These are phyloP conservation scores for Apiospora kogelbergensis DNA, from an alignment of 2,329 filamentous ascomycete species.

Conservation along the genomic window DNA sequence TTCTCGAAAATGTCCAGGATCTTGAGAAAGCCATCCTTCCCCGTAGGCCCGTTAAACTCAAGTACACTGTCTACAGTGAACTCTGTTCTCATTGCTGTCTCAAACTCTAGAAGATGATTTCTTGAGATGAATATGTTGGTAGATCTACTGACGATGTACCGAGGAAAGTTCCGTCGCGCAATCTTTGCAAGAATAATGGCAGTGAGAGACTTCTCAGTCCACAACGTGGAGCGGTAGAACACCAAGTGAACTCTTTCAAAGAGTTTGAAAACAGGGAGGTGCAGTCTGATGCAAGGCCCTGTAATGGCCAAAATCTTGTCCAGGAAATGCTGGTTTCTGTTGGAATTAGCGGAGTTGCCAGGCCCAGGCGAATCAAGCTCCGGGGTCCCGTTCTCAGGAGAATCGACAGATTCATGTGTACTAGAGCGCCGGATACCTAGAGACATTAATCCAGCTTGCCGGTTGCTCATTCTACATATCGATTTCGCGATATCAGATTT, in stretches of 20 bases:
- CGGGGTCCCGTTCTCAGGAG: conserved; percentile 42
- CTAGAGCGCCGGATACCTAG: conserved; percentile 65
- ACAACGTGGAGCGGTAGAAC: conserved; percentile 93
- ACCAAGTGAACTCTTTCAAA: conserved; percentile 95
- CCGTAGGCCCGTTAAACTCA: conserved; percentile 73
- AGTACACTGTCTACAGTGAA: conserved; percentile 78
- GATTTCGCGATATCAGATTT: conserved; percentile 77
- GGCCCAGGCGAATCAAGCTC: conserved; percentile 31
- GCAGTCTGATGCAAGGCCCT: conserved; percentile 82
- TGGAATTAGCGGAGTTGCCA: conserved; percentile 39
- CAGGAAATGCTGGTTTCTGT: conserved; percentile 73
- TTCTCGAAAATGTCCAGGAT: conserved; percentile 72
- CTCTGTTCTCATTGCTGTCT: conserved; percentile 80
- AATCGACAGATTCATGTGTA: conserved; percentile 54
- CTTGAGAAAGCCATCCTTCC: conserved; percentile 62
- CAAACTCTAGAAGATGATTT: conserved; percentile 78
- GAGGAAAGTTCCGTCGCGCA: conserved; percentile 80
- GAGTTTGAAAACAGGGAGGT: conserved; percentile 68
- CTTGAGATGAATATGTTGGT: conserved; percentile 85
- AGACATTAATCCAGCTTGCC: conserved; percentile 74
- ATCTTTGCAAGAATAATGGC: conserved; percentile 94
- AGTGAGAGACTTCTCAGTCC: conserved; percentile 95
- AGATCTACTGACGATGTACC: conserved; percentile 87
- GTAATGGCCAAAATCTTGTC: conserved; percentile 74
- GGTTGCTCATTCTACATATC: conserved; percentile 71